Evolutionary conservation across 352 stramenopile species (phyloP), one percentile per base, ranked within the genome.

Genomic region (Phytophthora pisi): DNA sequence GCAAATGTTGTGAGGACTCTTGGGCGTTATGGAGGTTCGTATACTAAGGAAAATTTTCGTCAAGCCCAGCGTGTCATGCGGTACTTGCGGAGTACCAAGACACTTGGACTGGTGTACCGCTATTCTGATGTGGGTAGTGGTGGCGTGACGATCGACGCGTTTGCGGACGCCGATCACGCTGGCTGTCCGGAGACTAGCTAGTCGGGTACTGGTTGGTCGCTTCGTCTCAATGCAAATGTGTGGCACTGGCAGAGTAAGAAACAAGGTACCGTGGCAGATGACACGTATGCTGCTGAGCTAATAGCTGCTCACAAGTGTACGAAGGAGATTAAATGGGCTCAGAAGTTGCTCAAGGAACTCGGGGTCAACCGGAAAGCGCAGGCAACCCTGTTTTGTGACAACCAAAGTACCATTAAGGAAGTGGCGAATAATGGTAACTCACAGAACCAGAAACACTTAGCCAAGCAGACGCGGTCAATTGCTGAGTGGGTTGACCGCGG

Each of bases 391-490:
- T 59, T 36, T 24, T 51, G 34, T 38, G 53, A 59, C 31, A 59
- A 59, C 6, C 23, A 59, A 24, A 59, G 53, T 23, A 43, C 53
- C 9, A 34, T 59, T 4, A 50, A 59, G 20, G 38, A 45, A 23
- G 43, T 50, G 16, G 18, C 10, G n/a, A 59, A 50, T 15, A 59
- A 51, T 40, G 36, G 53, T 11, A 59, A 59, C 16, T 59, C 52
- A 7, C 23, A 52, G 23, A 52, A 52, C 2, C 20, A 52, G 23
- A 52, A 52, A 20, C 13, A 52, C 23, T 5, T 52, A 13, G 46
- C 53, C 34, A 40, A 40, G 34, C 15, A 40, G 34, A 40, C 34
- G 34, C 34, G 10, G 15, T 40, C 34, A 9, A 40, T 40, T 40
- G 34, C 9, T 16, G 53, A 59, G 20, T 23, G 43, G 20, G 13